Percentiles rank a stretch among this genome's conserved stretches.
phyloP scores from a whole-genome alignment of 805 yeast genomes.

The Candida dajiaensis region DNA sequence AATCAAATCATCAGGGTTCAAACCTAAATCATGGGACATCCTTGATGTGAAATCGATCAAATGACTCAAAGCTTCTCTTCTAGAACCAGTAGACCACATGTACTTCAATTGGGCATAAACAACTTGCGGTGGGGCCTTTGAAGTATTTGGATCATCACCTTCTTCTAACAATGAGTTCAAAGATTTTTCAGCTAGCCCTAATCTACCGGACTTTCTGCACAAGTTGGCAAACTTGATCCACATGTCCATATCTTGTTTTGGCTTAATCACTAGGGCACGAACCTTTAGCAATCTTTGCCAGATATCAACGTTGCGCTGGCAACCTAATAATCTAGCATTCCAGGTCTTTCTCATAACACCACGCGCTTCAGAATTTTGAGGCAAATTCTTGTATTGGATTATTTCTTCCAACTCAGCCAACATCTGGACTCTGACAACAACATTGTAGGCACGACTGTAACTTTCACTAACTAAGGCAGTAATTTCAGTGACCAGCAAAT shows the following conservation, averaged over 20 bases:
- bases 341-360: slow-evolving; percentile 82
- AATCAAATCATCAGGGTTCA: slow-evolving; percentile 81
- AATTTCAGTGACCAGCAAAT: slow-evolving; percentile 83
- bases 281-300: slow-evolving; percentile 97
- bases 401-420: slow-evolving; percentile 95
- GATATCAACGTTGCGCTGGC: slow-evolving; percentile 96
- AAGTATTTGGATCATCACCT: slow-evolving; percentile 50
- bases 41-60: slow-evolving; percentile 86
- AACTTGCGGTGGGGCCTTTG: slow-evolving; percentile 92
- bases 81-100: slow-evolving; percentile 94
- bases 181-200: slow-evolving; percentile 89
- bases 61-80: slow-evolving; percentile 78
- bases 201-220: slow-evolving; percentile 89
- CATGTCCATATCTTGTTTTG: slow-evolving; percentile 94
- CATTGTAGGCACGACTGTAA: slow-evolving; percentile 94
- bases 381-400: slow-evolving; percentile 78
- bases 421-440: slow-evolving; percentile 96
- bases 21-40: slow-evolving; percentile 82
- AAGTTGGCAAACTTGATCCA: slow-evolving; percentile 98
- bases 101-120: slow-evolving; percentile 95
- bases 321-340: slow-evolving; percentile 87
- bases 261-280: slow-evolving; percentile 86
- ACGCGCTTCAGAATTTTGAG: slow-evolving; percentile 77
- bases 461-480: slow-evolving; percentile 94
- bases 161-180: slow-evolving; percentile 73